phyloP scores from a whole-genome alignment of 768 basidiomycete genomes.

The Neoboletus brunneissimus region DNA sequence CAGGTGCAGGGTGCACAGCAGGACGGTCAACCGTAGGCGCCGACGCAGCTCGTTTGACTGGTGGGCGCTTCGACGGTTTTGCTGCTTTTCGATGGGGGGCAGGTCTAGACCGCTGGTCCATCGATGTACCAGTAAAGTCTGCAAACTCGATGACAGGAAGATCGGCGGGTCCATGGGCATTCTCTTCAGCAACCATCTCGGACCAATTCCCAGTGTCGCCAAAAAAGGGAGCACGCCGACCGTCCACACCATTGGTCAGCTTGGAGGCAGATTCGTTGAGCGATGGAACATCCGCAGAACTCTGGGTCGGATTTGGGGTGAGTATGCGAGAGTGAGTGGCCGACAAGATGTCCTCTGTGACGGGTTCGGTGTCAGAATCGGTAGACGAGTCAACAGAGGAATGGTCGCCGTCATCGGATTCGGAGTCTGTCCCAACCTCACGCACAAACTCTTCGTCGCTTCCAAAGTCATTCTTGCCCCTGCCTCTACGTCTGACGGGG shows the following conservation, averaged over 20 bases:
- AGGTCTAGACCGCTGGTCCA: conserved; percentile 34
- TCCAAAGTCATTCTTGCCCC: conserved; percentile 54
- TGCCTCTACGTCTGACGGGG: conserved; percentile 58
- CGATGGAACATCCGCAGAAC: conserved; percentile 44
- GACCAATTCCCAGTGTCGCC: conserved; percentile 63
- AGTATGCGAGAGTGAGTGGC: conserved; percentile 51
- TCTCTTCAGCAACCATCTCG: conserved; percentile 80
- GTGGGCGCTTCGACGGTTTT: conserved; percentile 40
- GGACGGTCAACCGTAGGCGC: conserved; percentile 32
- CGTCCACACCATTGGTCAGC: conserved; percentile 28
- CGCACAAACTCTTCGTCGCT: conserved; percentile 80
- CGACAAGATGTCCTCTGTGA: conserved; percentile 57
- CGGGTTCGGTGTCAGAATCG: conserved; percentile 71
- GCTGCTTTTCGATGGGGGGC: conserved; percentile 40
- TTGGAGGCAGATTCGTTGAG: conserved; percentile 24
- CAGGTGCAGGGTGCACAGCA: conserved; percentile 10
- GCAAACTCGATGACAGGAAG: conserved; percentile 82
- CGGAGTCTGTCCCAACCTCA: conserved; percentile 69
- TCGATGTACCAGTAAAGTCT: conserved; percentile 43
- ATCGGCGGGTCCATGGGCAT: conserved; percentile 56
- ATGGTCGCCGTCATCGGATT: conserved; percentile 56
- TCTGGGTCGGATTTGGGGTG: conserved; percentile 68
- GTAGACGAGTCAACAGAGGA: conserved; percentile 59
- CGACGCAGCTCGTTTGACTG: conserved; percentile 33
- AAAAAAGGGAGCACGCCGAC: conserved; percentile 49